Base-by-base conservation (phyloP, 106 monocot genomes). In the Dendrobium nobile region DNA sequence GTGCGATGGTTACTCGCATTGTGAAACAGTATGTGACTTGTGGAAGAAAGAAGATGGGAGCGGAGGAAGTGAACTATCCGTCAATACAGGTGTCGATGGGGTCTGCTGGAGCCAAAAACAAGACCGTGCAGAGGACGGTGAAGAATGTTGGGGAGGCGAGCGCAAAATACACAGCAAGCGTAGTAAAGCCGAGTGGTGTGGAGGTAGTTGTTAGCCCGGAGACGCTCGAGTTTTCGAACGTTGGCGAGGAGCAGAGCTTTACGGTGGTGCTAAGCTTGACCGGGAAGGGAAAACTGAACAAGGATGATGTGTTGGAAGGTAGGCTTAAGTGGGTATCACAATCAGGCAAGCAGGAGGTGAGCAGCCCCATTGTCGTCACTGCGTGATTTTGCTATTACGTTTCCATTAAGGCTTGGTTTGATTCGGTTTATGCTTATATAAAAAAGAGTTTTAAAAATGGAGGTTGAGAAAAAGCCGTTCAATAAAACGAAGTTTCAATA, bases 41-140 rank as follows among this genome's bases (percentile, higher is more conserved):
- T 4, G 6, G 20, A 0, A 20, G 20, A 0, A 72, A 72, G 70
- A 74, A 74, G 74, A 42, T 42, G 41, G 43, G 0, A 0, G 80
- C 68, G 6, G 73, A 67, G 27, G 80, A 88, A 19, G 48, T 91
- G 31, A 91, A 91, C 79, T 87, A 84, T 51, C 87, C 91, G 0
- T 82, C 91, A 3, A 80, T 91, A 44, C 68, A 80, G 59, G 82
- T 91, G 18, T 20, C 61, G 2, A 16, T 84, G 47, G 56, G 44
- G 45, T 7, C 27, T 5, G 18, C 59, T 26, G 41, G 20, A 26
- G 10, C 43, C 17, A 40, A 41, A 7, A 43, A 18, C 0, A 27
- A 41, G 26, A 13, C 43, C 6, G 59, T 85, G 22, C 76, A 22
- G 8, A 54, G 90, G 11, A 90, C 80, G 31, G 86, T 84, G 65